Base-by-base conservation (phyloP, 805 yeast species). In the Monosporozyma aerobia region DNA sequence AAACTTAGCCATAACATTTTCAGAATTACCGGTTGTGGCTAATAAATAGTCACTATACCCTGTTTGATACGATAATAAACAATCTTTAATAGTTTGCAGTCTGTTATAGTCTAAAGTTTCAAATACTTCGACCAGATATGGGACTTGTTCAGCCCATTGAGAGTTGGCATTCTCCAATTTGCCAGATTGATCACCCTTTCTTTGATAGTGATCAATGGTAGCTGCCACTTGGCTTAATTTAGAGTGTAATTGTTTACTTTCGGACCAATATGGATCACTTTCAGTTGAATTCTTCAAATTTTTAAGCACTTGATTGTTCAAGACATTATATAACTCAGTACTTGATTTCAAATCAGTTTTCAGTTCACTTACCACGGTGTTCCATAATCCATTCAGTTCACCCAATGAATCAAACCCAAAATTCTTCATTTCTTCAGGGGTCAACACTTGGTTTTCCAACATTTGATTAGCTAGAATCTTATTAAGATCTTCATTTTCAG, bases 131-230 rank as follows among this genome's bases (percentile, higher is more conserved):
- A 87, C 85, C 44, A 85, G 80, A 52, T 77, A 80, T 2, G 95
- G 92, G 2, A 94, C 92, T 64, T 83, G 82, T 51, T 79, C 72
- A 56, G 82, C 83, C 96, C 96, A 89, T 59, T 79, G 77, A 37
- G 73, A 73, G 51, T 77, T 81, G 33, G 80, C 76, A 48, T 69
- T 65, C 14, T 62, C 66, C 48, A 72, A 68, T 57, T 71, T 77
- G 69, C 62, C 69, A 57, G 65, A 72, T 57, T 71, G 73, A 72
- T 65, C 65, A 47, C 55, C 53, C 57, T 57, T 72, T 72, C 51
- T 70, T 68, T 54, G 69, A 50, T 72, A 71, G 16, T 70, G 65
- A 53, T 73, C 79, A 53, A 70, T 68, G 19, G 58, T 61, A 47
- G 69, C 69, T 7, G 79, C 79, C 39, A 77, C 67, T 64, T 77